phyloP scores from a whole-genome alignment of 305 asterid genomes.

The Caryopteris hybrid region DNA sequence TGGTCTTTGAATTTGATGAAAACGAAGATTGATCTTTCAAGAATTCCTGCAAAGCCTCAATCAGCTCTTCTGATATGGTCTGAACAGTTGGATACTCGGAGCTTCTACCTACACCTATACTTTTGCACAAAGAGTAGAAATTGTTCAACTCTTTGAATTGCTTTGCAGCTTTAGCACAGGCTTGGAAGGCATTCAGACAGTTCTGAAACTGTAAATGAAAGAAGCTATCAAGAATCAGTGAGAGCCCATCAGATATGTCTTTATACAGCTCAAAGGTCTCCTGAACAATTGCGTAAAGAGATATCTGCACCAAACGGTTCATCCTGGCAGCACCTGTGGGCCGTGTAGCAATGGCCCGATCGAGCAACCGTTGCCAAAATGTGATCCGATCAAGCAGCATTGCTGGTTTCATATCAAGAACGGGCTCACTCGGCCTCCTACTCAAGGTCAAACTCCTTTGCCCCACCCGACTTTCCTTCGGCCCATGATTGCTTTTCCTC shows the following conservation, averaged over 20 bases:
- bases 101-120: constrained; percentile 54
- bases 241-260: constrained; percentile 66
- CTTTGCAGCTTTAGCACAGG: constrained; percentile 53
- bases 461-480: constrained; percentile 14
- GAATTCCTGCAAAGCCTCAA: constrained; percentile 64
- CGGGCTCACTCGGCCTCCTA: constrained; percentile 38
- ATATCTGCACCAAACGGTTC: constrained; percentile 43
- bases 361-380: constrained; percentile 65
- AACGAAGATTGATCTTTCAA: constrained; percentile 65
- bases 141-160: constrained; percentile 58
- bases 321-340: constrained; percentile 63
- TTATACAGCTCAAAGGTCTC: constrained; percentile 73
- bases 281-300: constrained; percentile 55
- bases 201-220: constrained; percentile 57
- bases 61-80: constrained; percentile 52
- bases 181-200: constrained; percentile 51
- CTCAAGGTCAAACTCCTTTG: constrained; percentile 20
- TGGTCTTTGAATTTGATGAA: constrained; percentile 29
- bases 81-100: constrained; percentile 68
- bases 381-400: constrained; percentile 60
- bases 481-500: constrained; percentile 30
- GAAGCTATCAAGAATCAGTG: constrained; percentile 60
- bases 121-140: constrained; percentile 55
- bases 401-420: constrained; percentile 63
- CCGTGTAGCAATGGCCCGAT: constrained; percentile 64